These are phyloP conservation scores for Zasmidium citrigriseum DNA, from an alignment of 2,329 filamentous ascomycete species.

Conservation along the genomic window DNA sequence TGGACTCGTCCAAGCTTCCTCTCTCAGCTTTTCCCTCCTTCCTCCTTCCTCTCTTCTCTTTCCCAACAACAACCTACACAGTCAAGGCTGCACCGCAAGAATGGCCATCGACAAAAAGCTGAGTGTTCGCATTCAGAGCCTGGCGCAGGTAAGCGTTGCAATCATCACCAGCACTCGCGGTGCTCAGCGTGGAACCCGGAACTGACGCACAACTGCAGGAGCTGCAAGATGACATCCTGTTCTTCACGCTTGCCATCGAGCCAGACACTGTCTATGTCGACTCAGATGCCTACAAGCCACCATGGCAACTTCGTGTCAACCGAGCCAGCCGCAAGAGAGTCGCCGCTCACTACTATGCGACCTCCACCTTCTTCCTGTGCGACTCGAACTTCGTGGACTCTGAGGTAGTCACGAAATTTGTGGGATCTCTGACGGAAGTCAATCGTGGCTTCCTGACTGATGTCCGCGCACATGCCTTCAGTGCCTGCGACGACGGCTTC, in stretches of 20 bases:
- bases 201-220: constrained; percentile 4
- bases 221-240: constrained; percentile 8
- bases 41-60: too few relatives aligned
- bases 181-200: background rate
- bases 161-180: too few relatives aligned
- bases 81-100: too few relatives aligned
- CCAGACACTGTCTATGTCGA: background rate
- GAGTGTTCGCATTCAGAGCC: background rate
- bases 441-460: too few relatives aligned
- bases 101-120: background rate
- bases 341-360: background rate
- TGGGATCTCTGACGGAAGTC: background rate
- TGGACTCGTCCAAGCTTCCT: too few relatives aligned
- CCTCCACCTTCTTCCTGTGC: background rate
- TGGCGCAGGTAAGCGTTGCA: background rate
- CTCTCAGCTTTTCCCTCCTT: too few relatives aligned
- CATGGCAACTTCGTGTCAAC: constrained; percentile 4
- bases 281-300: background rate
- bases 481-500: too few relatives aligned
- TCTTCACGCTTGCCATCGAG: background rate
- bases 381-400: background rate
- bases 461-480: too few relatives aligned
- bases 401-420: background rate
- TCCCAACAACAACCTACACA: too few relatives aligned
- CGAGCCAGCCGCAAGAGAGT: background rate